Evolutionary conservation across 805 yeast species (phyloP).

Genomic region (Candida pini): DNA sequence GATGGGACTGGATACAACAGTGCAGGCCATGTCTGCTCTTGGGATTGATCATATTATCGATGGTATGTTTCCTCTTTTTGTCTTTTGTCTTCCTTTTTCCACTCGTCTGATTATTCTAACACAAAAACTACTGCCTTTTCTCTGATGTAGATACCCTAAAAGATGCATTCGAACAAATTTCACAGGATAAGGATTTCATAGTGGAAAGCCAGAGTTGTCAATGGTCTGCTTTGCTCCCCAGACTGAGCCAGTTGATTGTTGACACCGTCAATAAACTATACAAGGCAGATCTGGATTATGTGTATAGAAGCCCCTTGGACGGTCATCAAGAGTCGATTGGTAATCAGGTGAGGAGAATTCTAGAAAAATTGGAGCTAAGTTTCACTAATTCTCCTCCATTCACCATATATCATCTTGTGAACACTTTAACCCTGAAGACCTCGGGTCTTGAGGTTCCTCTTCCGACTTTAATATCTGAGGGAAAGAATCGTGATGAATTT

Average conservation of each 20-base stretch:
- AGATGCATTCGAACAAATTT: conserved; percentile 7
- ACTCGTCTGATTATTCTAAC: no score
- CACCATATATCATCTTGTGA: conserved; percentile 19
- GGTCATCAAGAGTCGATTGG: conserved; percentile 9
- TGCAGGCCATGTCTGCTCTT: neutral
- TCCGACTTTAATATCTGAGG: neutral
- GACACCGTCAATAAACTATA: conserved; percentile 8
- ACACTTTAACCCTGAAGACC: conserved; percentile 10
- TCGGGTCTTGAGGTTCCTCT: conserved; percentile 13
- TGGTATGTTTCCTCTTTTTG: conserved; percentile 4
- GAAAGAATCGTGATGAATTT: neutral
- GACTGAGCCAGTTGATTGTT: conserved; percentile 6
- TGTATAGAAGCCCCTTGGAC: conserved; percentile 10
- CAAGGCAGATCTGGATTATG: conserved; percentile 13
- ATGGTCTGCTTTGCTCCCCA: conserved; percentile 13
- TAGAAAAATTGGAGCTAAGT: conserved; percentile 4
- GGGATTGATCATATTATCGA: conserved; percentile 3
- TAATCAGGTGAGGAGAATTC: conserved; percentile 10
- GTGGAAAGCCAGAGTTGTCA: conserved; percentile 8
- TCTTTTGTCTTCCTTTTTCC: no score
- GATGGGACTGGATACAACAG: no score
- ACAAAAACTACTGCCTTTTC: neutral
- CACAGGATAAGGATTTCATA: conserved; percentile 14
- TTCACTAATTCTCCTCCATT: conserved; percentile 26
- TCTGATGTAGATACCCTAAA: conserved; percentile 6